Base-by-base conservation (phyloP, 352 stramenopile species). In the Phytophthora pinifolia region DNA sequence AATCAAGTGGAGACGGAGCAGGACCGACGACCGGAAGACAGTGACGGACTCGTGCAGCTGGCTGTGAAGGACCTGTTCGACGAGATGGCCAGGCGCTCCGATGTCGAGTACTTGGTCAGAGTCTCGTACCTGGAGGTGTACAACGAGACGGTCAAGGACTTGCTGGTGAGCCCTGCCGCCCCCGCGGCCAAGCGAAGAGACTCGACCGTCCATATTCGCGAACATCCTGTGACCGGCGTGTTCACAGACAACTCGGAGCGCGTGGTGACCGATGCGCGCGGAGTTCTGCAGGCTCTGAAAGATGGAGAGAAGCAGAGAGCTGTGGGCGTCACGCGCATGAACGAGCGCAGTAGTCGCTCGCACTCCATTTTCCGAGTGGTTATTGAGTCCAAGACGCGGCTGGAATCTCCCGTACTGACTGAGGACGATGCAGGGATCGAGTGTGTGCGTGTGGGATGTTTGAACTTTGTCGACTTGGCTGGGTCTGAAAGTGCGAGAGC, bases 61-160 rank as follows among this genome's bases (percentile, higher is more conserved):
- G 70, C 65, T 5, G 59, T 78, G 10, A 83, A 83, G 39, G 73
- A 83, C 54, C 39, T 80, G 22, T 79, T 83, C 17, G 72, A 76
- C 38, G 70, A 83, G 41, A 80, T 83, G 73, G 59, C 62, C 33
- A 64, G 65, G 45, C 63, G 68, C 14, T 49, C 55, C 0, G 72
- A 78, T 44, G 54, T 66, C 13, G 65, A 96, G 42, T 98, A 96
- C 70, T 64, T 98, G 2, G 73, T 99, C 4, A 69, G 92, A 12
- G 89, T 96, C 0, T 97, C 88, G n/a, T 98, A 98, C 68, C 78
- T 99, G 39, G 96, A 99, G 67, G 98, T 99, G 55, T 99, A 99
- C 76, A 98, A 99, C 59, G 96, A 99, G 67, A 86, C 94, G 30
- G 87, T 99, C 4, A 75, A 87, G 5, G 96, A 99, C 72, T 74